Conservation (phyloP, 352 stramenopile species). For the Phytophthora sansomeana region DNA sequence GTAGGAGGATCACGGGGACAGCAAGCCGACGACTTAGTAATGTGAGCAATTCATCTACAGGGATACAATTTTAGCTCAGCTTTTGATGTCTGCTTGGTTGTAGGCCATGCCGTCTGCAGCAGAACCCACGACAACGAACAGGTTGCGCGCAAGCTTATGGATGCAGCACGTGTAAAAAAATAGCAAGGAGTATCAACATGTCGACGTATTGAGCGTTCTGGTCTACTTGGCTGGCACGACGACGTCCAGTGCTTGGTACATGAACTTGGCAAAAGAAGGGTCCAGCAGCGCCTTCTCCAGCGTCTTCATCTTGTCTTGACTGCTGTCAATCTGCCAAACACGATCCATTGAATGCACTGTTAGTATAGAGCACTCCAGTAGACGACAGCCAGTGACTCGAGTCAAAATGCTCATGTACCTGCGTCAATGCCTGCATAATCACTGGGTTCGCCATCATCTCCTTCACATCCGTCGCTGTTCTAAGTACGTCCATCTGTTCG, state of each 20-base stretch:
- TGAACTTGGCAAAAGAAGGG: slow-evolving; percentile 75
- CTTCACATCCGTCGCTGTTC: slow-evolving; percentile 42
- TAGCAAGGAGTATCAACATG: not conserved
- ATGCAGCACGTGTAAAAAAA: not conserved
- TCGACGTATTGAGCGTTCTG: not conserved
- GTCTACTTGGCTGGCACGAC: slow-evolving; percentile 44
- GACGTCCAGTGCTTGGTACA: slow-evolving; percentile 78
- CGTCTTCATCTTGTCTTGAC: slow-evolving; percentile 69
- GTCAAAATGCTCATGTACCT: slow-evolving; percentile 45
- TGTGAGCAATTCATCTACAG: too few relatives aligned
- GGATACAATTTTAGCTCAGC: too few relatives aligned
- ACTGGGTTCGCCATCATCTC: slow-evolving; percentile 57
- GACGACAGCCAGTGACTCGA: not conserved
- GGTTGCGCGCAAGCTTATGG: too few relatives aligned
- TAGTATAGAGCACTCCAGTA: not conserved
- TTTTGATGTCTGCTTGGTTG: too few relatives aligned
- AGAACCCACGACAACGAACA: too few relatives aligned
- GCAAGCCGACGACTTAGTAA: too few relatives aligned
- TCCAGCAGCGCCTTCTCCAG: slow-evolving; percentile 83
- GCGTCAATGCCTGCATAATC: slow-evolving; percentile 53
- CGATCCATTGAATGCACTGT: slow-evolving; percentile 1
- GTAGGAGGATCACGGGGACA: too few relatives aligned
- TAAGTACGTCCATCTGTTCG: slow-evolving; percentile 59
- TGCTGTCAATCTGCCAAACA: slow-evolving; percentile 65
- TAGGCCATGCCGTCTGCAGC: too few relatives aligned